These are phyloP conservation scores for Chimonanthus praecox DNA, from an alignment of 164 flowering plant genomes.

Conservation along the genomic window DNA sequence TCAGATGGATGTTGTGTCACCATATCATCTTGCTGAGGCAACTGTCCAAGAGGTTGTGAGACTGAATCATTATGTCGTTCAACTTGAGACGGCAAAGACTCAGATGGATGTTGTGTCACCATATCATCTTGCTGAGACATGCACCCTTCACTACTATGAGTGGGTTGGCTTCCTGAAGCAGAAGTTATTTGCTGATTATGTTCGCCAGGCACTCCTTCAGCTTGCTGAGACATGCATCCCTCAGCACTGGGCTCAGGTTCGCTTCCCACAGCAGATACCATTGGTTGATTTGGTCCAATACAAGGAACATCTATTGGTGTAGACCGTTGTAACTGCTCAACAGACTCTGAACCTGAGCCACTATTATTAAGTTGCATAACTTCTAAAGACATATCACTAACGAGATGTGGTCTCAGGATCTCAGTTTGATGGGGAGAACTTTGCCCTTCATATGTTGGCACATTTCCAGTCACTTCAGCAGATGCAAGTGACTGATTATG, in stretches of 20 bases:
- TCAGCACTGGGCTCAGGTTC: neutral
- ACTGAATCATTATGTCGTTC: slow-evolving; percentile 19
- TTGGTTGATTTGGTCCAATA: slow-evolving; percentile 5
- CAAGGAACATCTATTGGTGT: neutral
- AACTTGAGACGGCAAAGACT: neutral
- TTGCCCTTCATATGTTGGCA: slow-evolving; percentile 1
- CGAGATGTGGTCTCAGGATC: neutral
- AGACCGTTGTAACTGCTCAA: slow-evolving; percentile 9
- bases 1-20: neutral
- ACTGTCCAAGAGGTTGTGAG: slow-evolving; percentile 7
- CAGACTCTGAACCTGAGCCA: neutral
- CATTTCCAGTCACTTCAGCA: slow-evolving; percentile 10
- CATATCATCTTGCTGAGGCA: neutral
- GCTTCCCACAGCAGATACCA: neutral
- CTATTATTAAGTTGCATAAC: neutral
- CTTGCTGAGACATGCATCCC: neutral
- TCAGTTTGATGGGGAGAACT: slow-evolving; percentile 6
- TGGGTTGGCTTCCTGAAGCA: neutral
- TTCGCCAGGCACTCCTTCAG: neutral
- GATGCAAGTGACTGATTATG: slow-evolving; percentile 10
- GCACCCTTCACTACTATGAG: neutral
- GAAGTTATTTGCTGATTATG: slow-evolving; percentile 3
- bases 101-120: slow-evolving; percentile 6
- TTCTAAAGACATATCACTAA: neutral
- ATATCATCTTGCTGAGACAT: slow-evolving; percentile 2